Conservation (phyloP, 164 flowering plant species). For the Paratinospora sagittata region DNA sequence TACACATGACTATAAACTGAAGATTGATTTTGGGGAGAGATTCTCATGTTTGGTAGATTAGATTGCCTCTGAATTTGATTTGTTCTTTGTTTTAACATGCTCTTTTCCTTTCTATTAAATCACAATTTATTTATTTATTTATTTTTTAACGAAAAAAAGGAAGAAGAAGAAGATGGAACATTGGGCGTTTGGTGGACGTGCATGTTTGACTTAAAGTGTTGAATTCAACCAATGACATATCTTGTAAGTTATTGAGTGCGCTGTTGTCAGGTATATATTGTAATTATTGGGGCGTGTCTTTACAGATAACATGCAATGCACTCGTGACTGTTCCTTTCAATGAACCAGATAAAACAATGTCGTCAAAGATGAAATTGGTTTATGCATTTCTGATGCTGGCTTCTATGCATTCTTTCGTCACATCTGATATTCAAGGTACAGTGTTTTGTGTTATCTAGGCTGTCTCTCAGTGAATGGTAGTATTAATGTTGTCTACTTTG, state of each 20-base stretch:
- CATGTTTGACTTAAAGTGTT: too few relatives aligned
- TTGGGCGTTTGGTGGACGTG: too few relatives aligned
- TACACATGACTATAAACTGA: too few relatives aligned
- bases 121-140: too few relatives aligned
- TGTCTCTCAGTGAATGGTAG: neutral
- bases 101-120: too few relatives aligned
- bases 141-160: too few relatives aligned
- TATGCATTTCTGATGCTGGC: constrained; percentile 28
- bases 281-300: neutral
- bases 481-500: neutral
- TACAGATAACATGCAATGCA: neutral
- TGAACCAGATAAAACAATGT: constrained; percentile 13
- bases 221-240: too few relatives aligned
- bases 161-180: too few relatives aligned
- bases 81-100: too few relatives aligned
- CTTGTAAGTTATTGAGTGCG: neutral
- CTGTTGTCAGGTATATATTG: neutral
- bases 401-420: constrained; percentile 32
- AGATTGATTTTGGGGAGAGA: too few relatives aligned
- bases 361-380: constrained; percentile 28
- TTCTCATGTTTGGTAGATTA: too few relatives aligned
- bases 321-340: neutral
- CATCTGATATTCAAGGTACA: constrained; percentile 53
- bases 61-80: too few relatives aligned
- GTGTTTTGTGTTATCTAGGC: constrained; percentile 2